These are phyloP conservation scores for Boletus holoroseus DNA, from an alignment of 1,284 basidiomycete genomes.

Conservation along the genomic window DNA sequence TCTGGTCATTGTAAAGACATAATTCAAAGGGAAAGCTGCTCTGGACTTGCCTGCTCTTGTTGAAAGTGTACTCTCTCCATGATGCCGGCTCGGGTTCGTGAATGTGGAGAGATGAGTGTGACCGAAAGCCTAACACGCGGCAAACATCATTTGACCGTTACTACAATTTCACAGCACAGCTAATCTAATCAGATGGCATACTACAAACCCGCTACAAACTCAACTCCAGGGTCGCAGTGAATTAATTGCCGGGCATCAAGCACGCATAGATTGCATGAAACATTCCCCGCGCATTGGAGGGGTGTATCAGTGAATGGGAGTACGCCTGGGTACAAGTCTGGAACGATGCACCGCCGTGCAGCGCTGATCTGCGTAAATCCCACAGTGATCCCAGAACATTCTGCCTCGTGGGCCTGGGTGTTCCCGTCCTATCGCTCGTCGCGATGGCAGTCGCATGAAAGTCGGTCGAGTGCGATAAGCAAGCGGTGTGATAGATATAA, in stretches of 20 bases:
- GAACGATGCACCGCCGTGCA: constrained; percentile 6
- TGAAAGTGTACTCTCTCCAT: constrained; percentile 96
- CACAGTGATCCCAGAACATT: background rate
- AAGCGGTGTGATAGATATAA: constrained; percentile 16
- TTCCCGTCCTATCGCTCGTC: background rate
- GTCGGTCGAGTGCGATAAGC: constrained; percentile 18
- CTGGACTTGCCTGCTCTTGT: constrained; percentile 70
- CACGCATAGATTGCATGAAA: constrained; percentile 1
- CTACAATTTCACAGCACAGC: background rate
- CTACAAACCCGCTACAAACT: background rate
- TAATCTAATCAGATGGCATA: constrained; percentile 18
- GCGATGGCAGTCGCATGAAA: background rate
- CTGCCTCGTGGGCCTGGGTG: constrained; percentile 1
- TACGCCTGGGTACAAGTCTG: background rate
- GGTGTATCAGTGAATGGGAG: too few relatives aligned
- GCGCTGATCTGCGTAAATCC: constrained; percentile 8
- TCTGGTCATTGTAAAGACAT: constrained; percentile 41
- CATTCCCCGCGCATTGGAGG: too few relatives aligned
- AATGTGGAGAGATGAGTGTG: background rate
- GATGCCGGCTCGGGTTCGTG: constrained; percentile 13
- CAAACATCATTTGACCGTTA: background rate
- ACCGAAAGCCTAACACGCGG: background rate
- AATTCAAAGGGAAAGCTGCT: background rate
- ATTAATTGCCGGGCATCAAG: background rate
- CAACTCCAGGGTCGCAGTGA: background rate